Base-by-base conservation (phyloP, 2,329 filamentous ascomycete genomes). In the Chrysoporthe deuterocubensis region DNA sequence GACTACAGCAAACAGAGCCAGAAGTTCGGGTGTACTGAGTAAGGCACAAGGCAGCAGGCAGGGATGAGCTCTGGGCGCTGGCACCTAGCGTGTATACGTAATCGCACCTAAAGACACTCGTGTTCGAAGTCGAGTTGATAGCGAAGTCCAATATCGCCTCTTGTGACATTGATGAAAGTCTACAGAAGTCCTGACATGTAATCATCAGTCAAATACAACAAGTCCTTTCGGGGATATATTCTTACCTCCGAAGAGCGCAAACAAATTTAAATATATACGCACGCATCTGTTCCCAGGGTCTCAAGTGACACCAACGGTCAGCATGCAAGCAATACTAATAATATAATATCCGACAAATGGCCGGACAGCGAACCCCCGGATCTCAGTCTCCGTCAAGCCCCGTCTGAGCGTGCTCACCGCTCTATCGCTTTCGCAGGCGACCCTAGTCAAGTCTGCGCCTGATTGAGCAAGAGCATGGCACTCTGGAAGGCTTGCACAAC, bases 401-500 rank as follows among this genome's bases (percentile, higher is more conserved):
- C 32, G 3, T 9, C 13, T 42, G 13, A 11, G 43, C 42, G 26
- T 56, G 37, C 34, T 43, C 8, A 18, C 44, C 46, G n/a, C 50
- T 44, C 3, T 5, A 16, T 32, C 54, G 2, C 13, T 58, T 9
- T n/a, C 16, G 14, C 40, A 21, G 16, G 16, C 26, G 21, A 6
- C 52, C 18, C 6, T 21, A n/a, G 21, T 32, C 42, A 64, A 9
- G 34, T 18, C 50, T 62, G 64, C 18, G 67, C 60, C 50, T 65
- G 69, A 70, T 79, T 83, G 21, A 89, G 79, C 56, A 89, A 79
- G 4, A 85, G 85, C 69, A 90, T 75, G 37, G 88, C 88, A 73
- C 83, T 88, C 74, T 89, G 85, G 75, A 90, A 90, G 26, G 88
- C 88, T 62, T 83, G 81, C 11, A 90, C 85, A 65, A 90, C 88